phyloP scores from a whole-genome alignment of 805 yeast species.

The Kodamaea kaohsiungensis region DNA sequence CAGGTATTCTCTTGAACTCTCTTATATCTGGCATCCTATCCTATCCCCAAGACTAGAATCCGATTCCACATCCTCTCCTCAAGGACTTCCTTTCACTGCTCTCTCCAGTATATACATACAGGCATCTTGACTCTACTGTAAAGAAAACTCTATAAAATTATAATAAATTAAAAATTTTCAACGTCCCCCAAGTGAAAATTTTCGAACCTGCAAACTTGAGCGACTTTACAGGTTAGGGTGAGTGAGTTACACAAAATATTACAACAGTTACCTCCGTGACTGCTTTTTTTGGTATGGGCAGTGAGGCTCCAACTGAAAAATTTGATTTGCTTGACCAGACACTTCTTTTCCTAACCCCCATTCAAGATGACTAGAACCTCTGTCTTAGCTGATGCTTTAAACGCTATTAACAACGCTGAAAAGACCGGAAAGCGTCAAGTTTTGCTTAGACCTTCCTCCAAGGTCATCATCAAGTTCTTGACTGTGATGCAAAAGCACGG shows the following conservation, averaged over 20 bases:
- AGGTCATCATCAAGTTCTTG: slow-evolving; percentile 34
- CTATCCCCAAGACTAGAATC: too few relatives aligned
- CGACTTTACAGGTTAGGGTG: background rate
- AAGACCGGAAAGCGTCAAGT: slow-evolving; percentile 40
- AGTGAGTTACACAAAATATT: background rate
- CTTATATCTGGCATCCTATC: too few relatives aligned
- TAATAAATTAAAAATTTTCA: slow-evolving; percentile 4
- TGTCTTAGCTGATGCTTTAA: slow-evolving; percentile 38
- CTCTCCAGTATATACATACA: slow-evolving; percentile 32
- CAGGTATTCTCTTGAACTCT: too few relatives aligned
- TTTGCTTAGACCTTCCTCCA: slow-evolving; percentile 38
- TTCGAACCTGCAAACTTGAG: slow-evolving; percentile 7
- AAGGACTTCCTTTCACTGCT: background rate
- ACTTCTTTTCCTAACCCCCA: slow-evolving; percentile 8
- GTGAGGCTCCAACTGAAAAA: background rate
- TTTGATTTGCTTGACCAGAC: slow-evolving; percentile 2
- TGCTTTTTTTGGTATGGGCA: slow-evolving; percentile 8
- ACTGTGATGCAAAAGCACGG: slow-evolving; percentile 37
- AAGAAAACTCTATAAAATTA: slow-evolving; percentile 9
- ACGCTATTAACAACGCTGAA: slow-evolving; percentile 39
- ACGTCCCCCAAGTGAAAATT: slow-evolving; percentile 6
- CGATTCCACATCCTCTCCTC: background rate
- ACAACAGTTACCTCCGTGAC: slow-evolving; percentile 5
- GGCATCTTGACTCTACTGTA: slow-evolving; percentile 36
- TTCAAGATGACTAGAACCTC: slow-evolving; percentile 34